Base-by-base conservation (phyloP, 768 basidiomycete genomes). In the Sarcomyxa edulis region DNA sequence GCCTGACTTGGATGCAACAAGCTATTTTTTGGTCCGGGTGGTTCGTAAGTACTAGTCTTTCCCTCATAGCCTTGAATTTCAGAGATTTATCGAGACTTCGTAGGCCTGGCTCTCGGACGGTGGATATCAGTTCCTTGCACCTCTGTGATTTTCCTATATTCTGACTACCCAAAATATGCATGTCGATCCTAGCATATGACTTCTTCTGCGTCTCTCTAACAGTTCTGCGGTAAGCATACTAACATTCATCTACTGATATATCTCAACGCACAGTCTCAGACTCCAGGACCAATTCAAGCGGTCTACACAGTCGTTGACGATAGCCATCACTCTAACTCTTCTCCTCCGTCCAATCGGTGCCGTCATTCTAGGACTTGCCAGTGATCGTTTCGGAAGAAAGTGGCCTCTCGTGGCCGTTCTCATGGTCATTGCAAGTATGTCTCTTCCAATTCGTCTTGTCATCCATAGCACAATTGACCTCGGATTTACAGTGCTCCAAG, bases 291-390 rank as follows among this genome's bases (percentile, higher is more conserved):
- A 41, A 32, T 45, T 45, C 23, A 28, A 36, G 11, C 32, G 33
- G 15, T 23, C 14, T 3, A 45, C 44, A 12, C 40, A 45, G 30
- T 15, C 40, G 12, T 19, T 47, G 35, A 76, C 78, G 26, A 70
- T 70, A 6, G 60, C 78, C n/a, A 81, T 86, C 53, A 85, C 84
- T 8, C 66, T 85, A 33, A 86, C 83, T 0, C 64, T 86, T 2
- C 71, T 86, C n/a, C 76, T 86, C 65, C 65, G 83, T 42, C 76
- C 78, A 9, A 54, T 65, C 22, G 73, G 74, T 7, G 72, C 74
- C 7, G 32, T 35, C 21, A 25, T 48, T 16, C 46, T 48, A 21
- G 47, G 47, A 19, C 42, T 46, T 14, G 46, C 74, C 11, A 73
- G 74, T 25, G 47, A 48, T 25, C 26, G 37, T 14, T 48, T 28